Evolutionary conservation across 306 rosid genomes (phyloP).

Genomic region (Gynostemma pentaphyllum): DNA sequence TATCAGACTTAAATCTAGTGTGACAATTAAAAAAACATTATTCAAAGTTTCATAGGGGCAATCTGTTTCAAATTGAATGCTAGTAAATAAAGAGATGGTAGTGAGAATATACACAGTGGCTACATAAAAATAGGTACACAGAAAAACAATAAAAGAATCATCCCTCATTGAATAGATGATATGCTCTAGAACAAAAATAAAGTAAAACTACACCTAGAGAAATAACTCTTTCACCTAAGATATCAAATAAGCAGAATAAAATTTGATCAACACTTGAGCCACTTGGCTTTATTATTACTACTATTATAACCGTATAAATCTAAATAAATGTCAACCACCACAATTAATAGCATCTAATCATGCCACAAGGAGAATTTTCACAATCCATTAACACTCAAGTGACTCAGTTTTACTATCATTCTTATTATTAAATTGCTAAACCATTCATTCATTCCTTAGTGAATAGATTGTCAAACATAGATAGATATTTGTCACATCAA

Average conservation of each 20-base stretch:
- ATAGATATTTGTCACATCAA: neutral
- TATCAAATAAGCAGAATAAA: too few relatives aligned
- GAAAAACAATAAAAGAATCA: neutral
- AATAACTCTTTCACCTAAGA: neutral
- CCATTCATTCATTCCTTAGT: neutral
- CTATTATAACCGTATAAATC: neutral
- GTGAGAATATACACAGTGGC: neutral
- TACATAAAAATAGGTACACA: neutral
- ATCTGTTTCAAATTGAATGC: neutral
- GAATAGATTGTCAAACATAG: neutral
- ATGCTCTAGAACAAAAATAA: neutral
- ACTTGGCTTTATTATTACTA: too few relatives aligned
- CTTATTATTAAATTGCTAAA: neutral
- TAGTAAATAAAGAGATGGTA: neutral
- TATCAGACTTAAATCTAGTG: conserved; percentile 11
- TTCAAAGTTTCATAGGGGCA: neutral
- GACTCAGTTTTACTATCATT: neutral
- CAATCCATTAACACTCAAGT: neutral
- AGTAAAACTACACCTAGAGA: too few relatives aligned
- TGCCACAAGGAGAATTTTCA: neutral
- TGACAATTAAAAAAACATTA: neutral
- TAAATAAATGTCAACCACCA: neutral
- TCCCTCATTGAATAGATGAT: neutral
- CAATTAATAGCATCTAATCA: neutral
- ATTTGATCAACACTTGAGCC: too few relatives aligned